Evolutionary conservation across 2,329 filamentous ascomycete species (phyloP).

Genomic region (Ascochyta fabae): DNA sequence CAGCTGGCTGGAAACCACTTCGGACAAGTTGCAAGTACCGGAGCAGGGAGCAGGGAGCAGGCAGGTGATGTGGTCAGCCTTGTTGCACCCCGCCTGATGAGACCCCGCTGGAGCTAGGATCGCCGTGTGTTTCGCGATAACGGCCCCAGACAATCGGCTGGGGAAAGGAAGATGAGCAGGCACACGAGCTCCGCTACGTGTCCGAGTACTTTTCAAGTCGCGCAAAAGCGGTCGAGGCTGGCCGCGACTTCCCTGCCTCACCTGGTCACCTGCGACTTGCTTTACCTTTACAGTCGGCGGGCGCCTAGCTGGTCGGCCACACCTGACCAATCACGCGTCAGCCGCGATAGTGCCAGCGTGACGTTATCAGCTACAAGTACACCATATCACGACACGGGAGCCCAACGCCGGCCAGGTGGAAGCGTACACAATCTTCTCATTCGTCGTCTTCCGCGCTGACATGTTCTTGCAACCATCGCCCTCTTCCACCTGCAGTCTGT

Average conservation of each 20-base stretch:
- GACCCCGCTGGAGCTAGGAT: conserved; percentile 24
- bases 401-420: neutral
- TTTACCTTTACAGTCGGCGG: conserved; percentile 3
- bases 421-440: conserved; percentile 8
- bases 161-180: neutral
- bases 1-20: conserved; percentile 1
- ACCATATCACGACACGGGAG: conserved; percentile 3
- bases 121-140: conserved; percentile 21
- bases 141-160: conserved; percentile 11
- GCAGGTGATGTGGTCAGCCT: conserved; percentile 19
- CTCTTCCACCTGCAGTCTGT: conserved; percentile 15
- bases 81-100: conserved; percentile 21
- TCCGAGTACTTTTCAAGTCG: conserved; percentile 11
- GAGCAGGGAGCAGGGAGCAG: neutral
- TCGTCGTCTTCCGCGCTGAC: conserved; percentile 12
- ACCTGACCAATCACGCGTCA: conserved; percentile 20
- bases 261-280: conserved; percentile 12
- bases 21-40: conserved; percentile 2
- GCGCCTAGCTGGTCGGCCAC: neutral
- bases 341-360: conserved; percentile 14
- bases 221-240: conserved; percentile 10
- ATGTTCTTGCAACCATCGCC: conserved; percentile 13
- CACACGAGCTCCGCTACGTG: conserved; percentile 1
- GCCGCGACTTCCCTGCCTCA: conserved; percentile 10
- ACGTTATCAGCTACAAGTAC: conserved; percentile 27